Conservation (phyloP, 1,284 basidiomycete genomes). For the Leccinum pallidistipes region DNA sequence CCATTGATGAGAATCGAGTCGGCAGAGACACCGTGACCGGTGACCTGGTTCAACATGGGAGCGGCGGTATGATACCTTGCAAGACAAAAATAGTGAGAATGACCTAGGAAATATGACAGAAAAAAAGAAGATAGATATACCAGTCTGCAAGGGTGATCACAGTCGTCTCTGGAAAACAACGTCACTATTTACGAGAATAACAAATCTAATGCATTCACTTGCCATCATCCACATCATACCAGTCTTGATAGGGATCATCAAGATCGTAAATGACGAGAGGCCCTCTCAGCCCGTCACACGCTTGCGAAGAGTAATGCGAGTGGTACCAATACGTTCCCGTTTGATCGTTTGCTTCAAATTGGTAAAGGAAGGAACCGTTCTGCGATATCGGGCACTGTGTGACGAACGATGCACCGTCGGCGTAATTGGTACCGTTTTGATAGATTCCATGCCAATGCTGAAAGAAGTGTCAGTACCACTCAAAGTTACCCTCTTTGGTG, state of each 20-base stretch:
- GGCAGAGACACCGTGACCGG: slow-evolving; percentile 14
- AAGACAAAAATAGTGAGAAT: slow-evolving; percentile 20
- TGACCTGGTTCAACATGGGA: slow-evolving; percentile 19
- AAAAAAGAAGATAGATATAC: slow-evolving; percentile 8
- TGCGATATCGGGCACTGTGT: neutral
- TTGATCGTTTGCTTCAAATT: neutral
- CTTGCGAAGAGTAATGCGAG: neutral
- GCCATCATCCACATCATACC: neutral
- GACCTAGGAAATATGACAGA: neutral
- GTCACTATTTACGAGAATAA: neutral
- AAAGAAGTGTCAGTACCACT: neutral
- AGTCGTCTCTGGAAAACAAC: slow-evolving; percentile 25
- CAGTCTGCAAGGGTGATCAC: slow-evolving; percentile 33
- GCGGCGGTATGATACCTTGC: slow-evolving; percentile 34
- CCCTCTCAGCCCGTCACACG: neutral
- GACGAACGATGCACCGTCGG: neutral
- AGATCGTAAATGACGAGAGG: neutral
- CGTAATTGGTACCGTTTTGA: neutral
- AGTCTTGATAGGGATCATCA: neutral
- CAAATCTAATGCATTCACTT: neutral
- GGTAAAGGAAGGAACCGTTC: neutral
- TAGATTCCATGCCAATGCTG: neutral
- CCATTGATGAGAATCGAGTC: slow-evolving; percentile 49
- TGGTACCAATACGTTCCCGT: neutral
- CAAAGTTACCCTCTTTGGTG: neutral